Conservation (phyloP, 345 rosid species). For the Punica granatum region DNA sequence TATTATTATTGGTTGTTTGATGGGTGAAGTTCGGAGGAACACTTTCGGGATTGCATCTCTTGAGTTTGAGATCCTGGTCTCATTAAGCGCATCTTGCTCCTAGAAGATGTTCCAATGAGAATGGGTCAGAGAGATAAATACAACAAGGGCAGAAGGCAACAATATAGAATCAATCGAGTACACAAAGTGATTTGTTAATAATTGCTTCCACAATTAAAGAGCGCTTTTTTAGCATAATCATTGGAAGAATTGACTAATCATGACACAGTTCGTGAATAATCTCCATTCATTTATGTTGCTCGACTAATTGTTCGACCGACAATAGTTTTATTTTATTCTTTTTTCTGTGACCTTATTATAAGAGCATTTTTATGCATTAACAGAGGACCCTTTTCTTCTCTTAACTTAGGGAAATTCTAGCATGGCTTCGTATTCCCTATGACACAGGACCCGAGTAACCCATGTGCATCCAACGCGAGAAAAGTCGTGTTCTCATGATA, state of each 20-base stretch:
- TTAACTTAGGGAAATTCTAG: no score
- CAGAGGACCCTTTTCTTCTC: no score
- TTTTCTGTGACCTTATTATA: neutral
- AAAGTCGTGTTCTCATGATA: no score
- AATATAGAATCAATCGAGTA: neutral
- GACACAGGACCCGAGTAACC: no score
- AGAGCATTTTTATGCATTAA: no score
- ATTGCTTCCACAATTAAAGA: neutral
- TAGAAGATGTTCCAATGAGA: neutral
- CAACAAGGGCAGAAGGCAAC: no score
- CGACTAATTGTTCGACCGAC: neutral
- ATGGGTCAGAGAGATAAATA: neutral
- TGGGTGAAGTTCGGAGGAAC: neutral
- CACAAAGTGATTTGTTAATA: neutral
- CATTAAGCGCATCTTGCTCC: neutral
- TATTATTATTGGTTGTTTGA: no score
- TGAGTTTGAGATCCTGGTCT: neutral
- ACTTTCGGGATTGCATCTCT: neutral
- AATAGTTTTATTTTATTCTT: neutral
- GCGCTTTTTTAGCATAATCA: neutral
- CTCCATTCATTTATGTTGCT: no score
- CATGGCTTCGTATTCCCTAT: no score
- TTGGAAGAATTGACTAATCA: neutral
- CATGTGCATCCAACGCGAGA: no score
- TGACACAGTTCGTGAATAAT: neutral